phyloP scores from a whole-genome alignment of 192 early-diverging fungal species.

The Tieghemiomyces parasiticus region DNA sequence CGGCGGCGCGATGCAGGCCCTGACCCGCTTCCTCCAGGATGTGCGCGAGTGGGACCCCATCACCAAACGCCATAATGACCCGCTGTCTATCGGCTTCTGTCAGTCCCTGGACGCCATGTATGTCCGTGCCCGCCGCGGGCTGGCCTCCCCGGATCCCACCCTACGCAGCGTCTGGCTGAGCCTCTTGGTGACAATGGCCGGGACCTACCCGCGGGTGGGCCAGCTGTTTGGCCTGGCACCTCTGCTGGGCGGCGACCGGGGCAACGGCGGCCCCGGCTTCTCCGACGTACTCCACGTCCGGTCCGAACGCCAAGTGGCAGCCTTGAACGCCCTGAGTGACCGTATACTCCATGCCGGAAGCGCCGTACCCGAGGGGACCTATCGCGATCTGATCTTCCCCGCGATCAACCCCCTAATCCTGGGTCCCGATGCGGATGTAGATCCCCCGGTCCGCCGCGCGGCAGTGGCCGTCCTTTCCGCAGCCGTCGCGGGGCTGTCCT shows the following conservation, averaged over 20 bases:
- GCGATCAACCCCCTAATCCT: too few relatives aligned
- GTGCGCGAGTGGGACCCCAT: too few relatives aligned
- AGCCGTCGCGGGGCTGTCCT: neutral
- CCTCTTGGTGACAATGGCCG: conserved; percentile 44
- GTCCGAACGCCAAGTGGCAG: neutral
- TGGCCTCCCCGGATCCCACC: conserved; percentile 32
- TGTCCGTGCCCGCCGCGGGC: conserved; percentile 53
- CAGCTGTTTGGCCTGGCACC: conserved; percentile 47
- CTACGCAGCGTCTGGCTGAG: conserved; percentile 58
- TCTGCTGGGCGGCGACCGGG: conserved; percentile 37
- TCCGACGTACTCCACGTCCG: neutral
- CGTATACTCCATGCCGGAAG: too few relatives aligned
- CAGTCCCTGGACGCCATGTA: conserved; percentile 55
- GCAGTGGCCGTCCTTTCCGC: neutral
- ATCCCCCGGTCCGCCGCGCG: too few relatives aligned
- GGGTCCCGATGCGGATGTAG: too few relatives aligned
- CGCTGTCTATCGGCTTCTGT: too few relatives aligned
- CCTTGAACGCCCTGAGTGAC: neutral
- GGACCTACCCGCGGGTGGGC: conserved; percentile 35
- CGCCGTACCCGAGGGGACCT: too few relatives aligned
- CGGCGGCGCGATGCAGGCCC: too few relatives aligned
- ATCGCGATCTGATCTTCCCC: too few relatives aligned
- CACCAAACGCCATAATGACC: too few relatives aligned
- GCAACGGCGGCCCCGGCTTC: conserved; percentile 26
- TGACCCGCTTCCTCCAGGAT: too few relatives aligned